phyloP scores from a whole-genome alignment of 176 grass and related monocot species.

The Bolboschoenus planiculmis region DNA sequence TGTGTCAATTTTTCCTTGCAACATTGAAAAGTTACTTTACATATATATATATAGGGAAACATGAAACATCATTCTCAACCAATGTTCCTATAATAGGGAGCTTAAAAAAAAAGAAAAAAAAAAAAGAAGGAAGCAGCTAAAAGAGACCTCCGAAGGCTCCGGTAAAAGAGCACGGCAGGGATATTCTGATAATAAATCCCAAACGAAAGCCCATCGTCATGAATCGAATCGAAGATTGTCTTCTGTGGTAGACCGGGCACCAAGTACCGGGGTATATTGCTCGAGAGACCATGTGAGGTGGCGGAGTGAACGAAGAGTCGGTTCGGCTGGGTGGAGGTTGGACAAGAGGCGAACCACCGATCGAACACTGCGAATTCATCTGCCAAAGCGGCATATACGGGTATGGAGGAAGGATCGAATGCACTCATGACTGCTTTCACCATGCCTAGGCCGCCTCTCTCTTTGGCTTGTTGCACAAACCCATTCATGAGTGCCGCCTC shows the following conservation, averaged over 20 bases:
- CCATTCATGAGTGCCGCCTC: constrained; percentile 22
- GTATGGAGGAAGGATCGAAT: constrained; percentile 14
- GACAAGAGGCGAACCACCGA: constrained; percentile 27
- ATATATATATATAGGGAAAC: background rate
- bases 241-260: constrained; percentile 25
- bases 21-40: background rate
- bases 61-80: background rate
- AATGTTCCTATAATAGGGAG: background rate
- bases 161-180: constrained; percentile 25
- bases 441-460: constrained; percentile 11
- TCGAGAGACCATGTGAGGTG: constrained; percentile 15
- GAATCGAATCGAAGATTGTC: constrained; percentile 31
- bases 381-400: constrained; percentile 15
- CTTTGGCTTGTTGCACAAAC: constrained; percentile 31
- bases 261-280: constrained; percentile 9
- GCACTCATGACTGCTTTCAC: constrained; percentile 22
- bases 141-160: constrained; percentile 6
- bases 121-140: background rate
- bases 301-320: constrained; percentile 27
- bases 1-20: background rate
- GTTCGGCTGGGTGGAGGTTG: constrained; percentile 30
- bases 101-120: background rate
- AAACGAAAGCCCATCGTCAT: constrained; percentile 22
- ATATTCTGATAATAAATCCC: constrained; percentile 7
- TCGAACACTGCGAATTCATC: constrained; percentile 31